phyloP scores from a whole-genome alignment of 225 moss, liverwort and hornwort genomes.

The Anthoceros angustus region DNA sequence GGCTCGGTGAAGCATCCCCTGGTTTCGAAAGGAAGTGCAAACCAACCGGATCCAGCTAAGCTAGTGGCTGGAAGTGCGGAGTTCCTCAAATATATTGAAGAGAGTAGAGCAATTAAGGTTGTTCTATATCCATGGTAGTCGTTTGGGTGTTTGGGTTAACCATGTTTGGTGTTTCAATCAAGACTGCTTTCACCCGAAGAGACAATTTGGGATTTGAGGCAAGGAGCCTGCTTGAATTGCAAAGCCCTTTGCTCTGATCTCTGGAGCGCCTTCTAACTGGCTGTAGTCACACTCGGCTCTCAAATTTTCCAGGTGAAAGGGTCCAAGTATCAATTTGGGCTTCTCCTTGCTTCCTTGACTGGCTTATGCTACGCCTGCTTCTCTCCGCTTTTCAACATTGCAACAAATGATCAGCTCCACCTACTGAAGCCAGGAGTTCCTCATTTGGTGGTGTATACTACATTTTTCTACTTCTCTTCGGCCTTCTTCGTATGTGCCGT shows the following conservation, averaged over 20 bases:
- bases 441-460: conserved; percentile 19
- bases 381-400: conserved; percentile 23
- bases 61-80: conserved; percentile 27
- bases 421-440: conserved; percentile 17
- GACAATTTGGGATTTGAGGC: neutral
- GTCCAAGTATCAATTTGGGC: conserved; percentile 12
- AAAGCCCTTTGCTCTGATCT: neutral
- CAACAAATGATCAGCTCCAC: conserved; percentile 23
- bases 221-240: neutral
- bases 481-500: conserved; percentile 17
- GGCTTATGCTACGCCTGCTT: conserved; percentile 20
- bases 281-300: conserved; percentile 2
- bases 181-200: neutral
- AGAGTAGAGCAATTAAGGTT: conserved; percentile 49
- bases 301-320: conserved; percentile 14
- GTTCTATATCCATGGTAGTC: neutral
- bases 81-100: conserved; percentile 36
- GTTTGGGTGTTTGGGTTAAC: neutral
- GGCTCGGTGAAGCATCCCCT: neutral
- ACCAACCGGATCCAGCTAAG: conserved; percentile 5
- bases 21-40: conserved; percentile 7
- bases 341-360: conserved; percentile 16
- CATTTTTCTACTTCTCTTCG: conserved; percentile 26
- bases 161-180: neutral
- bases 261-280: neutral